These are phyloP conservation scores for Spiraea crenata DNA, from an alignment of 331 rosid genomes.

Conservation along the genomic window DNA sequence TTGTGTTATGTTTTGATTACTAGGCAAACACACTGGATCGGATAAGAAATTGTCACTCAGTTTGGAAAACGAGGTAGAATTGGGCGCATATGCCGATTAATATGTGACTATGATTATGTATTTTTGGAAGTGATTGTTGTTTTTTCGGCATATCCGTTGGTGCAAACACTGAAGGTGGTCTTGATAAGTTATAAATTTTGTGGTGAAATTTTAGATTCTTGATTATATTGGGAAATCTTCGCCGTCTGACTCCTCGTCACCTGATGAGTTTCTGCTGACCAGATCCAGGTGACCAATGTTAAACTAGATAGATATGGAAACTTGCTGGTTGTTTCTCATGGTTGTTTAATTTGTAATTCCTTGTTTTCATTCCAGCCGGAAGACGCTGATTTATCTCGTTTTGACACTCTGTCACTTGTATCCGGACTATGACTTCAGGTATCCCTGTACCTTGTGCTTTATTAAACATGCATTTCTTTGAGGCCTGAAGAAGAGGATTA, in stretches of 20 bases:
- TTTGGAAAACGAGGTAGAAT: slow-evolving; percentile 84
- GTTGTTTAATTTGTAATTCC: slow-evolving; percentile 32
- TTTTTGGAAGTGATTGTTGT: neutral
- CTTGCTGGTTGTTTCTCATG: slow-evolving; percentile 21
- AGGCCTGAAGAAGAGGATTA: slow-evolving; percentile 58
- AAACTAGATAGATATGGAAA: slow-evolving; percentile 30
- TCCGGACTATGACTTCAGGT: slow-evolving; percentile 99
- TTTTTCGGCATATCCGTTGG: neutral
- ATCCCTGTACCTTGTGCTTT: slow-evolving; percentile 43
- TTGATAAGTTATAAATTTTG: neutral
- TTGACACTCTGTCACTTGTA: slow-evolving; percentile 89
- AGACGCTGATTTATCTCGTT: slow-evolving; percentile 87
- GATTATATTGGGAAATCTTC: slow-evolving; percentile 85
- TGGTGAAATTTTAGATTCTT: slow-evolving; percentile 54
- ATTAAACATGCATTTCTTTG: slow-evolving; percentile 13
- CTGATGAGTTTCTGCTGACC: slow-evolving; percentile 54
- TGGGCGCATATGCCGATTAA: neutral
- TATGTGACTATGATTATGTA: neutral
- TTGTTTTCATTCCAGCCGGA: slow-evolving; percentile 69
- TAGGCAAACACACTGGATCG: slow-evolving; percentile 91
- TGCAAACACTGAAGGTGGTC: neutral
- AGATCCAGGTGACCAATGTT: slow-evolving; percentile 64
- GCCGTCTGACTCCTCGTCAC: slow-evolving; percentile 67
- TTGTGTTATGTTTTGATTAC: neutral
- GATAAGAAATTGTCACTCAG: slow-evolving; percentile 92